phyloP scores from a whole-genome alignment of 768 basidiomycete species.

The Boletus insuetus region DNA sequence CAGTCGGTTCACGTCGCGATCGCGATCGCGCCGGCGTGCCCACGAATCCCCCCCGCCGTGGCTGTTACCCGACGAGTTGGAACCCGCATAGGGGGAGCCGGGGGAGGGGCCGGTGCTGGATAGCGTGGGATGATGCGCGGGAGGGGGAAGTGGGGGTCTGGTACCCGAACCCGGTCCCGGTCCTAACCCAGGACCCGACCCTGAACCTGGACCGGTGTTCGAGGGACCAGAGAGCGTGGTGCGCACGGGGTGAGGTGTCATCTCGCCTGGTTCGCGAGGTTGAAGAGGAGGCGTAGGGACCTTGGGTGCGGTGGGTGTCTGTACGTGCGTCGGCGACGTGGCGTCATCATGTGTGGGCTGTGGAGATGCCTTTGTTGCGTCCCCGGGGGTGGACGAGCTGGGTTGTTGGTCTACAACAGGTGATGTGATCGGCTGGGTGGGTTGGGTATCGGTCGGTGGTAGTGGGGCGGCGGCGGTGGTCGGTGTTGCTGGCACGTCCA shows the following conservation, averaged over 20 bases:
- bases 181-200: too few relatives aligned
- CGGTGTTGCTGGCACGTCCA: conserved; percentile 2
- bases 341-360: background rate
- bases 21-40: background rate
- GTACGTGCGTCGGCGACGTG: background rate
- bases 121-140: background rate
- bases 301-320: background rate
- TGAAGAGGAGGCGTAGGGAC: background rate
- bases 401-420: background rate
- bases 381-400: background rate
- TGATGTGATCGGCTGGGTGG: background rate
- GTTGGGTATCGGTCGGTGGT: background rate
- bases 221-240: background rate
- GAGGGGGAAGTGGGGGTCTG: background rate
- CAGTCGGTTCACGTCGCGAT: conserved; percentile 10
- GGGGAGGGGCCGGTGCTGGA: background rate
- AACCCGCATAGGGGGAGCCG: background rate
- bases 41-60: background rate
- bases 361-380: background rate
- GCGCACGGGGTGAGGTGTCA: background rate
- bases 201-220: background rate
- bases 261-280: conserved; percentile 8
- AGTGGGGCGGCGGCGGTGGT: background rate
- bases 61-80: background rate
- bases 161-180: background rate